phyloP scores from a whole-genome alignment of 177 flowering plant species.

The Vitis hybrid region DNA sequence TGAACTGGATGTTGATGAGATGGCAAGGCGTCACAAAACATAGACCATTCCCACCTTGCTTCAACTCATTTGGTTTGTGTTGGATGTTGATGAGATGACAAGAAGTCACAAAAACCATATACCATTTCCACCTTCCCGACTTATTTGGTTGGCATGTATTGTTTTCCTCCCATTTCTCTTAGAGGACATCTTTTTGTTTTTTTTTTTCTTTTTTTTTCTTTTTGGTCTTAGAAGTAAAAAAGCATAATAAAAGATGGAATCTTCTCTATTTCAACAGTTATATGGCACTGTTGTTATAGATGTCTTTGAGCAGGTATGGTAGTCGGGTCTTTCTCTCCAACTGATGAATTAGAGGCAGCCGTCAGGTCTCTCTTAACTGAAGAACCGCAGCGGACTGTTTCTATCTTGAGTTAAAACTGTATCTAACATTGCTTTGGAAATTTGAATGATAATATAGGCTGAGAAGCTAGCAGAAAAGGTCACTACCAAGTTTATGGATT shows the following conservation, averaged over 20 bases:
- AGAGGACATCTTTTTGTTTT: neutral
- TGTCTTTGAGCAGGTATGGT: slow-evolving; percentile 3
- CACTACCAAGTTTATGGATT: no score
- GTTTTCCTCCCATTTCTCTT: neutral
- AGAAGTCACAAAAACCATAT: no score
- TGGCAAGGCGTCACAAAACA: slow-evolving; percentile 64
- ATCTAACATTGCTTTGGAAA: no score
- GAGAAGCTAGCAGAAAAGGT: no score
- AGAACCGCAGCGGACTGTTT: neutral
- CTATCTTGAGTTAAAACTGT: no score
- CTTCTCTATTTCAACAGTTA: neutral
- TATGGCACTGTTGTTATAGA: neutral
- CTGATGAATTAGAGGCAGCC: neutral
- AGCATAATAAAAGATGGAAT: slow-evolving; percentile 4
- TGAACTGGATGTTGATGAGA: slow-evolving; percentile 93
- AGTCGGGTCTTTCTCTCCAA: neutral
- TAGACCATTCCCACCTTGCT: slow-evolving; percentile 7
- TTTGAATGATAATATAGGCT: no score
- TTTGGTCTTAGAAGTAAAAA: neutral
- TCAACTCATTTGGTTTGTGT: slow-evolving; percentile 10
- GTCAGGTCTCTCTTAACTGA: neutral
- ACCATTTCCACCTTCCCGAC: neutral
- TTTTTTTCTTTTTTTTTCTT: no score
- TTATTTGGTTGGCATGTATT: neutral
- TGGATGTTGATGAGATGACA: neutral